These are phyloP conservation scores for Dothistroma septosporum DNA, from an alignment of 2,329 filamentous ascomycete genomes.

Conservation along the genomic window DNA sequence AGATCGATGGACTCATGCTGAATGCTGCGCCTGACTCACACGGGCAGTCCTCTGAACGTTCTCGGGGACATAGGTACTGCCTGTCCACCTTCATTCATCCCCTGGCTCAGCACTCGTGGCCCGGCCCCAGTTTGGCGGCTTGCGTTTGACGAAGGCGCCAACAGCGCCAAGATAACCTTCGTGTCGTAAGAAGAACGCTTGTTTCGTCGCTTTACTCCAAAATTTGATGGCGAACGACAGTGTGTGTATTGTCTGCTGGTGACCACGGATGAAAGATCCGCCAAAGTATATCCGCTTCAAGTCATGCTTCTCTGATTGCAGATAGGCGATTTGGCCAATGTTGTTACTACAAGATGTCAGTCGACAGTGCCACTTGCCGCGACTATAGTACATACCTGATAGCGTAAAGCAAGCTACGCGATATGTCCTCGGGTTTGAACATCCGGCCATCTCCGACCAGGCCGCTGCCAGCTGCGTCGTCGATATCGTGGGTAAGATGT, in stretches of 20 bases:
- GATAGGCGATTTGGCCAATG: conserved; percentile 93
- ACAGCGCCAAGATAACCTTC: conserved; percentile 94
- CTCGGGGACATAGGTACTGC: not conserved
- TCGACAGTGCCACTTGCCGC: not conserved
- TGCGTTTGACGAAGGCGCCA: conserved; percentile 86
- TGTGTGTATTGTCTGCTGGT: conserved; percentile 97
- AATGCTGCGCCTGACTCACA: not conserved
- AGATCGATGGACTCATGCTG: not conserved
- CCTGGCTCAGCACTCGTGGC: conserved; percentile 18
- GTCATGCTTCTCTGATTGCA: conserved; percentile 93
- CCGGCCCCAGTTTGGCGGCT: conserved; percentile 77
- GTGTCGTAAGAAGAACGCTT: conserved; percentile 92
- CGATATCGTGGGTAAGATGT: conserved; percentile 23
- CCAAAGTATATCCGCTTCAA: conserved; percentile 95
- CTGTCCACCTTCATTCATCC: conserved; percentile 5
- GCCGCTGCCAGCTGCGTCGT: conserved; percentile 31
- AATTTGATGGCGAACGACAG: conserved; percentile 95
- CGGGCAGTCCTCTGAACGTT: not conserved
- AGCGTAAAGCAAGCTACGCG: conserved; percentile 84
- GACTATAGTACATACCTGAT: conserved; percentile 54
- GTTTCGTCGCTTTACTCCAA: conserved; percentile 90
- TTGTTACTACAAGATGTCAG: conserved; percentile 66
- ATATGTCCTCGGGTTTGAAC: conserved; percentile 82
- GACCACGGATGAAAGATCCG: conserved; percentile 91
- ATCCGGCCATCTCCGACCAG: conserved; percentile 42